phyloP scores from a whole-genome alignment of 2,329 filamentous ascomycete genomes.

The Colletotrichum tabaci region DNA sequence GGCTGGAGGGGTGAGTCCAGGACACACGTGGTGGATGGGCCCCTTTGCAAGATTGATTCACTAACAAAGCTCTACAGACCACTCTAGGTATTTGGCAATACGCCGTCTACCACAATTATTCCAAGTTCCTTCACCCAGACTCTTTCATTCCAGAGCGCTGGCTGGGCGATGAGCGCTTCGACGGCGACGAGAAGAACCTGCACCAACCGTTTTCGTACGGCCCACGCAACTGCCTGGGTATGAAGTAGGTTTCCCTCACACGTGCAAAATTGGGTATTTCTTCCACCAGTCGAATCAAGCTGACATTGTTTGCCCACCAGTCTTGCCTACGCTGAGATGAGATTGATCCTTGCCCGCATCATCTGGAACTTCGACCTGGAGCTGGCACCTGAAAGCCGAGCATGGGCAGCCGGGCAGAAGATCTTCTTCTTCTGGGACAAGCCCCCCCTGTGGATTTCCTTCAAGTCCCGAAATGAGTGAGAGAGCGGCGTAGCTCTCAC shows the following conservation, averaged over 20 bases:
- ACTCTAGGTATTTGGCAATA: conserved; percentile 60
- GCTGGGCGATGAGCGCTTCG: conserved; percentile 45
- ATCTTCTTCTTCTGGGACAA: conserved; percentile 58
- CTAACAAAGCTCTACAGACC: conserved; percentile 47
- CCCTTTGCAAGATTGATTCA: neutral
- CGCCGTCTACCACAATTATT: conserved; percentile 57
- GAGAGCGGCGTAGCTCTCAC: neutral
- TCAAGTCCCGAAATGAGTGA: conserved; percentile 3
- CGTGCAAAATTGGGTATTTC: conserved; percentile 45
- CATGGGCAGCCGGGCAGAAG: conserved; percentile 58
- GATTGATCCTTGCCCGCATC: conserved; percentile 62
- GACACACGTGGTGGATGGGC: too few species aligned
- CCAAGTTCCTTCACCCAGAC: conserved; percentile 61
- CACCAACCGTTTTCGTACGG: conserved; percentile 35
- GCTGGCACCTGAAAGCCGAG: conserved; percentile 51
- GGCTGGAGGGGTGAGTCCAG: conserved; percentile 50
- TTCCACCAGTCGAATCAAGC: conserved; percentile 12
- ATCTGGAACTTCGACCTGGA: conserved; percentile 65
- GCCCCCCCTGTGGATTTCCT: conserved; percentile 20
- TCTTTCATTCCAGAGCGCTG: conserved; percentile 65
- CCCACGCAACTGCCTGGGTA: conserved; percentile 32
- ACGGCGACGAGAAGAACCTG: conserved; percentile 11
- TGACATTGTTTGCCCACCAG: conserved; percentile 45
- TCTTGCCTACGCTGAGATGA: conserved; percentile 66
- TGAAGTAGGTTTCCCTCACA: conserved; percentile 49